phyloP scores from a whole-genome alignment of 352 stramenopile genomes.

The Salisapilia sapeloensis region DNA sequence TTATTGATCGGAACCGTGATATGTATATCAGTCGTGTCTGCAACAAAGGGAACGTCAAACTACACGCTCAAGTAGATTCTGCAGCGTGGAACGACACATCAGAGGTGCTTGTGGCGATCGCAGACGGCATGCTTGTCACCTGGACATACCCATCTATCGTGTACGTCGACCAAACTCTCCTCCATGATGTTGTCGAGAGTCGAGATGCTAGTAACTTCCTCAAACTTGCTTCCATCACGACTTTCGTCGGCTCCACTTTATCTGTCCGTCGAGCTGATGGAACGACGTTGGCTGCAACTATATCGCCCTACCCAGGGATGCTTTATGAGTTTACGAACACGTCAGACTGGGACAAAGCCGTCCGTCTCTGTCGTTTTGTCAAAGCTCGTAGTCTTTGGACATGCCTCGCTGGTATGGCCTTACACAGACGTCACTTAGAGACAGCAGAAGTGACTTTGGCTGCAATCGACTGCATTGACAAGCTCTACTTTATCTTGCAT shows the following conservation, averaged over 20 bases:
- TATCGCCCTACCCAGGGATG: slow-evolving; percentile 70
- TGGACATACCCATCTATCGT: slow-evolving; percentile 87
- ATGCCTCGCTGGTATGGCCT: slow-evolving; percentile 79
- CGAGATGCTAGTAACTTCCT: slow-evolving; percentile 68
- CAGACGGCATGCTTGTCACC: slow-evolving; percentile 77
- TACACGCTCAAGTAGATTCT: slow-evolving; percentile 84
- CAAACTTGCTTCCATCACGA: slow-evolving; percentile 73
- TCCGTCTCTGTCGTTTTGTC: slow-evolving; percentile 84
- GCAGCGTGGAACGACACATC: slow-evolving; percentile 79
- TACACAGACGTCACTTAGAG: slow-evolving; percentile 78
- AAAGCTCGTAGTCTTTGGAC: slow-evolving; percentile 84
- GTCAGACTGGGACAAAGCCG: slow-evolving; percentile 83
- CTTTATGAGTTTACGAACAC: slow-evolving; percentile 74
- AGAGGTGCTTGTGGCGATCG: slow-evolving; percentile 78
- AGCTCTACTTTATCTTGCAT: slow-evolving; percentile 86
- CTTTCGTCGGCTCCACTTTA: slow-evolving; percentile 75
- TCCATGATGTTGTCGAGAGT: slow-evolving; percentile 57
- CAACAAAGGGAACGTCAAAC: slow-evolving; percentile 54
- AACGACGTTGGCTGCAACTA: slow-evolving; percentile 56
- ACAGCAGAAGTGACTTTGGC: slow-evolving; percentile 85
- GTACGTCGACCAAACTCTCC: slow-evolving; percentile 83
- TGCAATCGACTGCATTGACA: slow-evolving; percentile 84
- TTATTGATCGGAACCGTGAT: slow-evolving; percentile 81
- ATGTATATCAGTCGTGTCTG: slow-evolving; percentile 57
- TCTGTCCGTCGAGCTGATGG: slow-evolving; percentile 78